These are phyloP conservation scores for Talaromyces wortmannii DNA, from an alignment of 495 filamentous ascomycete species.

Conservation along the genomic window DNA sequence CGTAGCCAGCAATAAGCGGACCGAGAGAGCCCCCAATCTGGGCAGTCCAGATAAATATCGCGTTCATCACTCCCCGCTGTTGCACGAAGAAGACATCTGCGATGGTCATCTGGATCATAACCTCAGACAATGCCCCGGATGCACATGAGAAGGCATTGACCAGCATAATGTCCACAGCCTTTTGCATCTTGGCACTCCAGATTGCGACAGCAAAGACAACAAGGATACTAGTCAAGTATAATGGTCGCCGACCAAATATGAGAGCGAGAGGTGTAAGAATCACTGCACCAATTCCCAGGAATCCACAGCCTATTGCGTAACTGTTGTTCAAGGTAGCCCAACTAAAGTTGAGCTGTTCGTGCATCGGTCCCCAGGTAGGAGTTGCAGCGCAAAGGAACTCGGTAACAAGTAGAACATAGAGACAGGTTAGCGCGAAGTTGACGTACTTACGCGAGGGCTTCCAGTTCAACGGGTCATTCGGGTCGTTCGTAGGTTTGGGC, in stretches of 20 bases:
- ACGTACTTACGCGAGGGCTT: slow-evolving; percentile 16
- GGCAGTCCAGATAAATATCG: slow-evolving; percentile 25
- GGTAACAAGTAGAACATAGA: slow-evolving; percentile 20
- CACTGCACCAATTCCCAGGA: slow-evolving; percentile 24
- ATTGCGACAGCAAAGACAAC: slow-evolving; percentile 17
- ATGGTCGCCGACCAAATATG: slow-evolving; percentile 28
- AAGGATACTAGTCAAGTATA: slow-evolving; percentile 26
- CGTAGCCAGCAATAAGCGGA: slow-evolving; percentile 29
- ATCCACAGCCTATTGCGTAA: slow-evolving; percentile 19
- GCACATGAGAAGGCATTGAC: slow-evolving; percentile 18
- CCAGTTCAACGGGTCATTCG: slow-evolving; percentile 19
- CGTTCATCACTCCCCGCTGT: slow-evolving; percentile 28
- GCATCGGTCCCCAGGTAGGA: slow-evolving; percentile 20
- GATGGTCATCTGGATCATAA: slow-evolving; percentile 33
- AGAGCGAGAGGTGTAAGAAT: slow-evolving; percentile 31
- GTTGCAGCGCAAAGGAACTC: slow-evolving; percentile 17
- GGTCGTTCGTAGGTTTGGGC: slow-evolving; percentile 13
- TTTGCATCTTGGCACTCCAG: slow-evolving; percentile 18
- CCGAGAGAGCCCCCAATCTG: slow-evolving; percentile 20
- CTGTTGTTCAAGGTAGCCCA: slow-evolving; percentile 20
- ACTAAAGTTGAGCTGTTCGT: slow-evolving; percentile 17
- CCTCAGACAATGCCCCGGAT: slow-evolving; percentile 24
- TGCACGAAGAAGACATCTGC: slow-evolving; percentile 37
- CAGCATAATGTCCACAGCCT: slow-evolving; percentile 17
- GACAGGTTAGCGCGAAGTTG: slow-evolving; percentile 25